These are phyloP conservation scores for Metschnikowia dekortorum DNA, from an alignment of 805 yeast genomes.

Conservation along the genomic window DNA sequence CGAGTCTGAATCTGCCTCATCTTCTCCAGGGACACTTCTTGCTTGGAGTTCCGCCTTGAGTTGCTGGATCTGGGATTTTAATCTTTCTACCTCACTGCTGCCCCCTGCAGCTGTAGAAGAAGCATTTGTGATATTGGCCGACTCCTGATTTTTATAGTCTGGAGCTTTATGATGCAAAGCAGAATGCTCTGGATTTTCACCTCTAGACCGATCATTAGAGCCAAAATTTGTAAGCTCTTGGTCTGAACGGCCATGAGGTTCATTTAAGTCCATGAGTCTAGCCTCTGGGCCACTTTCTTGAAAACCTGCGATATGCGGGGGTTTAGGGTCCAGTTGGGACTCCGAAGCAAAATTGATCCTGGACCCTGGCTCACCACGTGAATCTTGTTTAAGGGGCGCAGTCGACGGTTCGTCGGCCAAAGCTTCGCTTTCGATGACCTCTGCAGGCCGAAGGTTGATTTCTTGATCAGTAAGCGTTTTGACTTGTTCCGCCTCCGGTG, in stretches of 20 bases:
- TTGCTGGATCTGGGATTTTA: slow-evolving; percentile 1
- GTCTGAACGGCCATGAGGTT: not conserved
- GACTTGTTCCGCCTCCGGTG: not conserved
- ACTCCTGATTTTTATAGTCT: not conserved
- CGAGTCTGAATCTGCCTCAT: not conserved
- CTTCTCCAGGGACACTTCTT: not conserved
- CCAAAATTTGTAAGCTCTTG: no score
- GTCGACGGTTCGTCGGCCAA: not conserved
- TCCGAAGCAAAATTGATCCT: not conserved
- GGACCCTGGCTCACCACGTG: not conserved
- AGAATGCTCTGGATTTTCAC: not conserved
- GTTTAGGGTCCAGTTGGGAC: not conserved
- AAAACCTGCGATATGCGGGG: not conserved
- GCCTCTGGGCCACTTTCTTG: not conserved
- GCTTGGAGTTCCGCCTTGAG: slow-evolving; percentile 4
- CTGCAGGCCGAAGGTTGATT: not conserved
- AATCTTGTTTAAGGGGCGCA: not conserved
- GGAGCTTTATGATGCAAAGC: not conserved
- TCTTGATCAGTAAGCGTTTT: not conserved
- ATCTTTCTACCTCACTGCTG: not conserved
- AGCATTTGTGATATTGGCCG: not conserved
- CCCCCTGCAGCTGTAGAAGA: not conserved
- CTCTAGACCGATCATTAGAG: no score
- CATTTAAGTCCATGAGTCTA: not conserved
- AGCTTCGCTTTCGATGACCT: not conserved